Base-by-base conservation (phyloP, 2,329 filamentous ascomycete genomes). In the Fusarium secorum region DNA sequence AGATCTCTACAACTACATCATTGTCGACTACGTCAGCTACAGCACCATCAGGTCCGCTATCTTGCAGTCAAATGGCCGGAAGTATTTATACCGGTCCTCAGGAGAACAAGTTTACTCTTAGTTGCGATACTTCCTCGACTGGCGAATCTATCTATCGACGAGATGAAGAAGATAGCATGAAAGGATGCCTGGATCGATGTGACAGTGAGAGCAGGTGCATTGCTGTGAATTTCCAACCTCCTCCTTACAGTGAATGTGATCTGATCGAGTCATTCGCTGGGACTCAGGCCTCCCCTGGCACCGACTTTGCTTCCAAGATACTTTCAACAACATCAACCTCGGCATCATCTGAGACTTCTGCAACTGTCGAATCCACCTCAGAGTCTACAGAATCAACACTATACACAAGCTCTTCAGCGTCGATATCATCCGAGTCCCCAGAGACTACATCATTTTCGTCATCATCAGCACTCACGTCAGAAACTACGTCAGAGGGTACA, bases 351-450 rank as follows among this genome's bases (percentile, higher is more conserved):
- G 46, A 33, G 15, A 24, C 46, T 5, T 14, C 8, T n/a, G 0
- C 3, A 11, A 0, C 20, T 5, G 2, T 46, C 4, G 9, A 11
- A 7, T 5, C 44, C 4, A 30, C 26, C 14, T 4, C 44, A 2
- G 44, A 18, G 1, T 2, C 26, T 17, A 17, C 24, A 58, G 1
- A 0, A 26, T 52, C 33, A 5, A n/a, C 33, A 4, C 1, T 15
- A 1, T n/a, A 28, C 24, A 20, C 8, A 7, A 11, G 4, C 8
- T 28, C 24, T 4, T 45, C 18, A 20, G 5, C 5, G 18, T 26
- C 24, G 11, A 14, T 7, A 7, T 45, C 42, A 28, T 11, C 11
- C 1, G 18, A 0, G 8, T 45, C 5, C 3, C 1, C 1, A 11
- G 15, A 24, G 11, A 18, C 22, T 4, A 15, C 13, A n/a, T 39